Base-by-base conservation (phyloP, 495 filamentous ascomycete genomes). In the Aspergillus affinis region DNA sequence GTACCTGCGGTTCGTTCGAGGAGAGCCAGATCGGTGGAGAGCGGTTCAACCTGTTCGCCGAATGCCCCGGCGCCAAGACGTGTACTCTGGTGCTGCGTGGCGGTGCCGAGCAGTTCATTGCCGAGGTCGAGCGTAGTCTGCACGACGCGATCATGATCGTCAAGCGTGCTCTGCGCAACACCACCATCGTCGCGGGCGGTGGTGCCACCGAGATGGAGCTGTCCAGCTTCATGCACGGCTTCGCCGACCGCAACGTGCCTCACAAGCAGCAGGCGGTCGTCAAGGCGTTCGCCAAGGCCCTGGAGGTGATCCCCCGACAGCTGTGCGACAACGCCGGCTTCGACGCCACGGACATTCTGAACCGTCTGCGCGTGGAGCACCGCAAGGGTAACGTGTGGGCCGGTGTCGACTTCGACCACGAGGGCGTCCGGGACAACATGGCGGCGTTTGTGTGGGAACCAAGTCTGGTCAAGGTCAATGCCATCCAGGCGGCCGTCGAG, bases 61-160 rank as follows among this genome's bases (percentile, higher is more conserved):
- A 92, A 68, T 98, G 94, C 78, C 90, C 94, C 29, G 86, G 82
- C 63, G 94, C 94, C 60, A 96, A 96, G 82, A 98, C 94, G 6
- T 98, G 94, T 82, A 98, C 94, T 6, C 83, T 98, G 6, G 87
- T 98, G 20, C 87, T 98, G 60, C 89, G 94, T 71, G 94, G 94
- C 66, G 94, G 94, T 54, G 94, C 94, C 27, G 94, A 98, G 81
- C 94, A 98, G 73, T 98, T 98, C 81, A 98, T 98, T 67, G 94
- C 94, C 47, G 94, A 98, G 73, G 93, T 97, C 0, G 94, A 98
- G 81, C 88, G 94, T 46, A 95, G 90, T 71, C 82, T 98, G 58
- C 94, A 98, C 76, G 94, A 98, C 71, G 94, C 93, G 47, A 97
- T 98, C 78, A 98, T 98, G 94, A 94, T 98, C 63, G 94, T 98